Conservation (phyloP, 2,329 filamentous ascomycete genomes). For the Penicillium sp. region DNA sequence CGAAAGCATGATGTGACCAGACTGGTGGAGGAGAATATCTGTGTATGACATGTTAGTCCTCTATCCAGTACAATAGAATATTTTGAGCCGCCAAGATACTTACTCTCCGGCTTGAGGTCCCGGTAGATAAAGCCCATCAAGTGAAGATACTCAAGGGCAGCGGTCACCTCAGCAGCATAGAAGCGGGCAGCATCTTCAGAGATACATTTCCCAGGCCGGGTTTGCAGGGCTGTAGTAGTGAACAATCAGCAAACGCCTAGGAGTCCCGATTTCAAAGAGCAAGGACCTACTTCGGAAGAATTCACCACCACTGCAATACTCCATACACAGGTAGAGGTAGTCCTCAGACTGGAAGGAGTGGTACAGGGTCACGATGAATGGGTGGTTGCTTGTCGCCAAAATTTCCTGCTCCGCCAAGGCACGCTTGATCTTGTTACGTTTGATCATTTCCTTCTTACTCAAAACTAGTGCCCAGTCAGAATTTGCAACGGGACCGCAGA, state of each 20-base stretch:
- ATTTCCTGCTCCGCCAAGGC: slow-evolving; percentile 98
- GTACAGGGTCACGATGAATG: slow-evolving; percentile 97
- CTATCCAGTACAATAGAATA: neutral
- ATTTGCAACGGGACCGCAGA: slow-evolving; percentile 12
- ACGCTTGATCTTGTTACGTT: slow-evolving; percentile 99
- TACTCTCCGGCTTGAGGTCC: slow-evolving; percentile 95
- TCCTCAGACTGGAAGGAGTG: slow-evolving; percentile 99
- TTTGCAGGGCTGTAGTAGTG: slow-evolving; percentile 70
- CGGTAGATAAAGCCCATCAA: slow-evolving; percentile 99
- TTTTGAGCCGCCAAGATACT: slow-evolving; percentile 41
- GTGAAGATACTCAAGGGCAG: slow-evolving; percentile 93
- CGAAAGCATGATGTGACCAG: slow-evolving; percentile 99
- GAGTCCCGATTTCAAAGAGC: neutral
- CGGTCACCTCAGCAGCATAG: slow-evolving; percentile 96
- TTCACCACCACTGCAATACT: slow-evolving; percentile 98
- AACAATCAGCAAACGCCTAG: neutral
- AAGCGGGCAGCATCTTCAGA: slow-evolving; percentile 95
- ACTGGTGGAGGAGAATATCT: slow-evolving; percentile 98
- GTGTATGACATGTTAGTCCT: slow-evolving; percentile 40
- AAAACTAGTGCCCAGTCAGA: slow-evolving; percentile 66
- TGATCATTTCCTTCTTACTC: slow-evolving; percentile 99
- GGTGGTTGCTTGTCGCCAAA: slow-evolving; percentile 95
- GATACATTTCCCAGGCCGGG: slow-evolving; percentile 94
- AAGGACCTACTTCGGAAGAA: slow-evolving; percentile 72
- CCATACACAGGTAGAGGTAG: slow-evolving; percentile 99